These are phyloP conservation scores for Alternaria metachromatica DNA, from an alignment of 2,329 filamentous ascomycete genomes.

Conservation along the genomic window DNA sequence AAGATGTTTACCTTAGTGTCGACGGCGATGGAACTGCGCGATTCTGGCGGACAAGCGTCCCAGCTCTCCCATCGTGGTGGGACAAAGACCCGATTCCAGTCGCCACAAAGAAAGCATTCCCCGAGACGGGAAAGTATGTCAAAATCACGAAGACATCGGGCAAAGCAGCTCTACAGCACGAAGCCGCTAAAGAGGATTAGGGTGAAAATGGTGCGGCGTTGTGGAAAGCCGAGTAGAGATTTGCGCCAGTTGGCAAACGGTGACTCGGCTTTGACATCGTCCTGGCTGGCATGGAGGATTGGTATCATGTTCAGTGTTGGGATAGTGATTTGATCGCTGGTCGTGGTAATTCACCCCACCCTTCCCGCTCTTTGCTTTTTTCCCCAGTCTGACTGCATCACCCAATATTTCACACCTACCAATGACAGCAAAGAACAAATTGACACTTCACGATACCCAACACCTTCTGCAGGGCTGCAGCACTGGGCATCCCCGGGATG, in stretches of 20 bases:
- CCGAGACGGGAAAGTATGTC: slow-evolving; percentile 27
- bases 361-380: slow-evolving; percentile 1
- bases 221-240: slow-evolving; percentile 9
- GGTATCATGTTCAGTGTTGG: not conserved
- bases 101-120: slow-evolving; percentile 9
- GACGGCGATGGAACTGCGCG: slow-evolving; percentile 34
- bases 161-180: not conserved
- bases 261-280: not conserved
- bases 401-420: not conserved
- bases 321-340: not conserved
- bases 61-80: slow-evolving; percentile 20
- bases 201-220: slow-evolving; percentile 11
- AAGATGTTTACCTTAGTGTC: slow-evolving; percentile 28
- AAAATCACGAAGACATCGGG: slow-evolving; percentile 19
- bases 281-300: not conserved
- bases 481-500: not conserved
- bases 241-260: not conserved
- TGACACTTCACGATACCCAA: not conserved
- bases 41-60: slow-evolving; percentile 26
- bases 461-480: slow-evolving; percentile 8
- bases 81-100: slow-evolving; percentile 11
- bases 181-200: not conserved
- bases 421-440: not conserved
- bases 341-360: not conserved
- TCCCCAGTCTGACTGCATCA: not conserved